Conservation (phyloP, 306 rosid species). For the Castanea crenata region DNA sequence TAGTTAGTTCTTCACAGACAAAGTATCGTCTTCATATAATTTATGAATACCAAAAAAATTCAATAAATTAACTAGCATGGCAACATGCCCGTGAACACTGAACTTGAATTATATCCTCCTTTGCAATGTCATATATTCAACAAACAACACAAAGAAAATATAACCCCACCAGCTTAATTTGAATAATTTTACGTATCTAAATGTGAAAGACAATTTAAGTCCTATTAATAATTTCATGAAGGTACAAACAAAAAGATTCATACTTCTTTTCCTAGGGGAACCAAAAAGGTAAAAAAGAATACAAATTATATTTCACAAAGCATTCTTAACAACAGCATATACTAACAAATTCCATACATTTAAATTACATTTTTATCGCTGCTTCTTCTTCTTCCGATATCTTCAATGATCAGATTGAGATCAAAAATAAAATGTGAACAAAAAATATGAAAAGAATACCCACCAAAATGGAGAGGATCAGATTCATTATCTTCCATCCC, state of each 20-base stretch:
- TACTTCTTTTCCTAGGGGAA: constrained; percentile 27
- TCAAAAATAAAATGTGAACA: constrained; percentile 26
- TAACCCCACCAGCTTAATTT: neutral
- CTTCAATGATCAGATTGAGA: constrained; percentile 45
- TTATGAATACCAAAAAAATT: too few relatives aligned
- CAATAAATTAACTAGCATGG: too few relatives aligned
- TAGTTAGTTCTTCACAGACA: too few relatives aligned
- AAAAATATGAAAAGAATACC: constrained; percentile 47
- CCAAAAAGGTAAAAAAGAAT: neutral
- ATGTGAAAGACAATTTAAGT: neutral
- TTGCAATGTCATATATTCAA: too few relatives aligned
- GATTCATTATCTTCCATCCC: constrained; percentile 38
- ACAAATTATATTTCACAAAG: constrained; percentile 51
- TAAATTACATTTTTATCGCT: constrained; percentile 52
- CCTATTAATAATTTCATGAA: neutral
- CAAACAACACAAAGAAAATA: too few relatives aligned
- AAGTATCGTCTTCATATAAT: too few relatives aligned
- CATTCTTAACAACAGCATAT: constrained; percentile 53
- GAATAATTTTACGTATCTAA: neutral
- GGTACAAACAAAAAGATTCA: constrained; percentile 3
- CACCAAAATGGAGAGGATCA: constrained; percentile 43
- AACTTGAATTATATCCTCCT: too few relatives aligned
- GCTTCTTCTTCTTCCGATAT: constrained; percentile 37
- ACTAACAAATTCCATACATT: constrained; percentile 54
- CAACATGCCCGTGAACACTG: too few relatives aligned